Conservation (phyloP, 2,329 filamentous ascomycete species). For the Stagonosporopsis cucurbitacearum region DNA sequence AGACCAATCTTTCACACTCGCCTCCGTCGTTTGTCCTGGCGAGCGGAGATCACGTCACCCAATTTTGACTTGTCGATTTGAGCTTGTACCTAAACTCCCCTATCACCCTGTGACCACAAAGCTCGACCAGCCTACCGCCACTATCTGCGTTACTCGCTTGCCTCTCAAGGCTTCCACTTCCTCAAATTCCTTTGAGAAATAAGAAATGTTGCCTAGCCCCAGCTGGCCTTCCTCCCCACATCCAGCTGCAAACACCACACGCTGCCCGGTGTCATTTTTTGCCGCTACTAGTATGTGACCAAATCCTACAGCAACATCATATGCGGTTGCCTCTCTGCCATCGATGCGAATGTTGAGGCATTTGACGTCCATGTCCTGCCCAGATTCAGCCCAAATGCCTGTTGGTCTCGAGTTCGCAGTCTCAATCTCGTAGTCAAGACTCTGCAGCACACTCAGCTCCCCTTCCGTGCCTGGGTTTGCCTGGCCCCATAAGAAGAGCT, state of each 20-base stretch:
- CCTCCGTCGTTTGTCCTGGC: background rate
- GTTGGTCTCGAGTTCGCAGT: background rate
- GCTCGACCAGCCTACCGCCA: conserved; percentile 37
- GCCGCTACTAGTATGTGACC: conserved; percentile 41
- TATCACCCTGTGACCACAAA: conserved; percentile 20
- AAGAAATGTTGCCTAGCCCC: conserved; percentile 17
- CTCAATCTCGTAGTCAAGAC: background rate
- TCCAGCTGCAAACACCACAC: conserved; percentile 36
- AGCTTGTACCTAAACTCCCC: too few species aligned
- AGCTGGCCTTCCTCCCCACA: conserved; percentile 35
- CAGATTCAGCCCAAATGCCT: conserved; percentile 11
- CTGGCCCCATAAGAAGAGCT: conserved; percentile 46
- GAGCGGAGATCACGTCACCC: background rate
- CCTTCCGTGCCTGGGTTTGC: conserved; percentile 28
- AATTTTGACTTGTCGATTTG: background rate
- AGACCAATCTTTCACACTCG: background rate
- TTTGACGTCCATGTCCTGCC: conserved; percentile 41
- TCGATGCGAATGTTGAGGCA: conserved; percentile 30
- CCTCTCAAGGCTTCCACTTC: conserved; percentile 30
- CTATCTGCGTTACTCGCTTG: conserved; percentile 26
- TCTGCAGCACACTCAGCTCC: conserved; percentile 28
- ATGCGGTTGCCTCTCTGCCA: conserved; percentile 25
- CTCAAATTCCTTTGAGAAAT: conserved; percentile 29
- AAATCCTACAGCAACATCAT: conserved; percentile 37
- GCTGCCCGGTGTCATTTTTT: background rate